Evolutionary conservation across 202 grass and related monocot genomes (phyloP).

Genomic region (Hordeum pubiflorum): DNA sequence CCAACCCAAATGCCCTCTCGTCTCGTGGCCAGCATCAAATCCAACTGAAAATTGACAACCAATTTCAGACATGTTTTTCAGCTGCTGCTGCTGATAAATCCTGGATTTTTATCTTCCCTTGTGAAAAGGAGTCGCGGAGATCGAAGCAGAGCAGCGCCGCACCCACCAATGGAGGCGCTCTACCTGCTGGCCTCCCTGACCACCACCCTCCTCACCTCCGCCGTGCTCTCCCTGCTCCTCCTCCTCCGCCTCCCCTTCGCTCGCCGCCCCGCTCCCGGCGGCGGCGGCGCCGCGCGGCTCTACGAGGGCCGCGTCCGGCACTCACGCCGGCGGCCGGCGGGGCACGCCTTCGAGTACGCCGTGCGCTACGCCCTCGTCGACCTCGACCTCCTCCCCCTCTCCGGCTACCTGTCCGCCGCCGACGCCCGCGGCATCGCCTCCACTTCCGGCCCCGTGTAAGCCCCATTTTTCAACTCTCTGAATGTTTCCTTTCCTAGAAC

Average conservation of each 20-base stretch:
- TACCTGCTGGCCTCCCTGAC: conserved; percentile 47
- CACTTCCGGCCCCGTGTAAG: conserved; percentile 75
- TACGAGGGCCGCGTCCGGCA: conserved; percentile 79
- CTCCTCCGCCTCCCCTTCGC: conserved; percentile 29
- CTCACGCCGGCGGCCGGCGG: conserved; percentile 44
- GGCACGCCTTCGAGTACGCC: conserved; percentile 67
- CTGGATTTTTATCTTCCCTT: background rate
- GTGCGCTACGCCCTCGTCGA: conserved; percentile 71
- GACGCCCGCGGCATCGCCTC: conserved; percentile 54
- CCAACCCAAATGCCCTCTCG: background rate
- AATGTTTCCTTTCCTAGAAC: background rate
- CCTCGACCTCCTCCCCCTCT: conserved; percentile 41
- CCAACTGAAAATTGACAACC: background rate
- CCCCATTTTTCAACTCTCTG: background rate
- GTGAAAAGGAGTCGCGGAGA: background rate
- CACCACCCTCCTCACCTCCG: conserved; percentile 32
- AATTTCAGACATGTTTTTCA: background rate
- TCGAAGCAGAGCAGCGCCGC: background rate
- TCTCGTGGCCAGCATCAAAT: background rate
- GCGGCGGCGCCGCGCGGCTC: conserved; percentile 14
- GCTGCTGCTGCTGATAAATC: too few species aligned
- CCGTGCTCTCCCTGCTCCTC: conserved; percentile 36
- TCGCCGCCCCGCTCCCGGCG: background rate
- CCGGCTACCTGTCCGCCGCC: conserved; percentile 45
- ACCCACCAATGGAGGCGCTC: conserved; percentile 47